These are phyloP conservation scores for Leccinum subatratum DNA, from an alignment of 1,284 basidiomycete species.

Conservation along the genomic window DNA sequence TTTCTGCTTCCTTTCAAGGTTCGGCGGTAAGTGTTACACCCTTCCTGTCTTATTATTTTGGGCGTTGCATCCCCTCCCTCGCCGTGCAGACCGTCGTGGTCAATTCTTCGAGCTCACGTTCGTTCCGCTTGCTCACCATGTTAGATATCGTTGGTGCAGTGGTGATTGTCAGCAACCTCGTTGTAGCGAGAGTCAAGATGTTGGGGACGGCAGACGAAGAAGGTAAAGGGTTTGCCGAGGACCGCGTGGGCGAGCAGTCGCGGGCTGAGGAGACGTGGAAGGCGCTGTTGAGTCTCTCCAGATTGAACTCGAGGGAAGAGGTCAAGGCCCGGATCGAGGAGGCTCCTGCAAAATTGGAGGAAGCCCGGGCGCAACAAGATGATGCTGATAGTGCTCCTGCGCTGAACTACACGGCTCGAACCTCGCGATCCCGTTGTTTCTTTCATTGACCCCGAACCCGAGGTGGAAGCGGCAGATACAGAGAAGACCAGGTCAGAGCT, in stretches of 20 bases:
- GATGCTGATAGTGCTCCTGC: slow-evolving; percentile 19
- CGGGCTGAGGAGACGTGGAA: slow-evolving; percentile 73
- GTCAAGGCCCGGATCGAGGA: slow-evolving; percentile 76
- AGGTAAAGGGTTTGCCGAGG: slow-evolving; percentile 62
- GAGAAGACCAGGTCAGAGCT: slow-evolving; percentile 72
- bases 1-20: slow-evolving; percentile 84
- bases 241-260: slow-evolving; percentile 40
- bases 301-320: slow-evolving; percentile 83
- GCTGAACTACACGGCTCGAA: slow-evolving; percentile 35
- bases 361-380: slow-evolving; percentile 29
- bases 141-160: background rate
- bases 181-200: slow-evolving; percentile 75
- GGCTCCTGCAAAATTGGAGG: slow-evolving; percentile 73
- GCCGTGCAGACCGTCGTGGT: background rate
- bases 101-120: background rate
- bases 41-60: background rate
- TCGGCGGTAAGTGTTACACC: slow-evolving; percentile 75
- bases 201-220: slow-evolving; percentile 68
- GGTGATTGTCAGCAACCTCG: no score
- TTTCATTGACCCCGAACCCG: slow-evolving; percentile 62
- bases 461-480: slow-evolving; percentile 37
- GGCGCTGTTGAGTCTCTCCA: slow-evolving; percentile 84
- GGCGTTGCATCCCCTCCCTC: background rate
- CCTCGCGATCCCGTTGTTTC: slow-evolving; percentile 70
- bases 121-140: background rate